Evolutionary conservation across 2,329 filamentous ascomycete genomes (phyloP).

Genomic region (Phyllosticta paracitricarpa): DNA sequence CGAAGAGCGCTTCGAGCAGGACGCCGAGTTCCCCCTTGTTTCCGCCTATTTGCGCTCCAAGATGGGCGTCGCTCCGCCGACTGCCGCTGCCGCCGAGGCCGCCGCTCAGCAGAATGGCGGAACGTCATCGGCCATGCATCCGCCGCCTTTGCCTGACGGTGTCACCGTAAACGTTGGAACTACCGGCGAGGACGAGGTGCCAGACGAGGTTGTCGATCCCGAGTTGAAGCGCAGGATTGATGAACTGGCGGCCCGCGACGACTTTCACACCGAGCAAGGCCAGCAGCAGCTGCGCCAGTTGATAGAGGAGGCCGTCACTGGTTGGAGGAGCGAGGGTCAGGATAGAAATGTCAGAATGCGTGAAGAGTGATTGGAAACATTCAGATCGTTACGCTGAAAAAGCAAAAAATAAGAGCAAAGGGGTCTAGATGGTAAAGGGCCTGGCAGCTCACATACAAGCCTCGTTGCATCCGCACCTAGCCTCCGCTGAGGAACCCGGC

Average conservation of each 20-base stretch:
- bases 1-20: conserved; percentile 64
- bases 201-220: conserved; percentile 53
- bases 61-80: conserved; percentile 20
- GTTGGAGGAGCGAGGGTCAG: conserved; percentile 37
- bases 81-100: conserved; percentile 10
- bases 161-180: conserved; percentile 69
- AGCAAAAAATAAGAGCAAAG: not conserved
- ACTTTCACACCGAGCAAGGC: conserved; percentile 72
- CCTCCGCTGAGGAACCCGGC: not conserved
- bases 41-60: conserved; percentile 53
- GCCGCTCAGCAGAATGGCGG: conserved; percentile 13
- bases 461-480: not conserved
- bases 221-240: conserved; percentile 82
- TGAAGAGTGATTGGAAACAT: conserved; percentile 2
- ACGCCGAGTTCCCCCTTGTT: conserved; percentile 69
- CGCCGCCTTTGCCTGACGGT: conserved; percentile 62
- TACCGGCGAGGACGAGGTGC: conserved; percentile 46
- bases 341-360: conserved; percentile 8
- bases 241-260: conserved; percentile 70
- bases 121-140: conserved; percentile 23
- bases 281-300: conserved; percentile 70
- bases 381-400: not conserved
- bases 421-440: too few species aligned
- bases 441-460: not conserved
- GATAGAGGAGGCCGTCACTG: conserved; percentile 68